Base-by-base conservation (phyloP, 306 rosid genomes). In the Vigna hirtella region DNA sequence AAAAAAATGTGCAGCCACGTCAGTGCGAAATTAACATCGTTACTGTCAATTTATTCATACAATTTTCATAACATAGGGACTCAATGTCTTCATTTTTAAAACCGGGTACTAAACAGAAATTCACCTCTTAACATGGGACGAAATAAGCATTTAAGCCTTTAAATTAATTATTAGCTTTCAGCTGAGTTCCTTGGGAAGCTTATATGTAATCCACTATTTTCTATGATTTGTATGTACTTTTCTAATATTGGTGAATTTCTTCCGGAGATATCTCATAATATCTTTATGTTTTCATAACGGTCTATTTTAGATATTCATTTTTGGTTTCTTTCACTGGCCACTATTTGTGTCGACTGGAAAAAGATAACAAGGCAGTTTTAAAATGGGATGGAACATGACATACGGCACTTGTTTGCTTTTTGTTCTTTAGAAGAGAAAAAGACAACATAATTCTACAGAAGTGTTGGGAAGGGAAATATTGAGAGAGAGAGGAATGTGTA, bases 221-320 rank as follows among this genome's bases (percentile, higher is more conserved):
- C 11, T 11, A 62, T 57, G 47, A 57, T 28, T 13, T 17, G 15
- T 11, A 32, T 17, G 4, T 63, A 16, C 76, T 42, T n/a, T 62
- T 47, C 15, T 38, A 49, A 13, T 28, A 16, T 68, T 45, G 24
- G 15, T 49, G 73, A 61, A 38, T 71, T 36, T 51, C 34, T 62
- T 28, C 13, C 62, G 18, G 42, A 2, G 52, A 36, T 64, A 38
- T 72, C 26, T 55, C 43, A 53, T n/a, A 24, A 18, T 17, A 13
- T 32, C 51, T 56, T 56, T 55, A 58, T 48, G 52, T 71, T 70
- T 51, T 77, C n/a, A 16, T 65, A 1, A 0, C 71, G 30, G 30
- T 62, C 81, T 61, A 45, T 70, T 66, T 66, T 64, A 47, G 15
- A 65, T 11, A 47, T 59, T 42, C 52, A 76, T 53, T 76, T 70